Conservation (phyloP, 805 yeast species). For the Candida chilensis region DNA sequence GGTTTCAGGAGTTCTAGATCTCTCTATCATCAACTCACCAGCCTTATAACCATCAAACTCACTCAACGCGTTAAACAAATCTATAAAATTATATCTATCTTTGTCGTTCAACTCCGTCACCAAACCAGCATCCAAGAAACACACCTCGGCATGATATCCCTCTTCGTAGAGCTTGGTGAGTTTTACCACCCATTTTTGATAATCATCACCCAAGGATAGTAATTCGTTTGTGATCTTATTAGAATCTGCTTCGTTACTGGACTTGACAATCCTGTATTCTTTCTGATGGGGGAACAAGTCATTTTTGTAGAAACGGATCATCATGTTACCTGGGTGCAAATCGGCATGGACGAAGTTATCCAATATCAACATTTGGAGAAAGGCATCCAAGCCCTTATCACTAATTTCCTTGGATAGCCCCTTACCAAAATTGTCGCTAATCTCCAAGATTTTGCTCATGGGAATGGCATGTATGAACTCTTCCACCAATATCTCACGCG, state of each 20-base stretch:
- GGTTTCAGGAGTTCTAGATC: slow-evolving; percentile 91
- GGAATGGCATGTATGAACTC: slow-evolving; percentile 81
- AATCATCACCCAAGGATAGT: slow-evolving; percentile 19
- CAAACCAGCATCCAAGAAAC: slow-evolving; percentile 88
- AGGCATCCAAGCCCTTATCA: slow-evolving; percentile 83
- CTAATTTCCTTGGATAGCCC: slow-evolving; percentile 58
- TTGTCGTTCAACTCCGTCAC: slow-evolving; percentile 78
- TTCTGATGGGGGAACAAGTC: slow-evolving; percentile 26
- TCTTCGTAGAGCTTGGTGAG: slow-evolving; percentile 37
- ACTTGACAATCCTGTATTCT: slow-evolving; percentile 29
- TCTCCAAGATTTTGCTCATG: slow-evolving; percentile 57
- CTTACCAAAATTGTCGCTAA: slow-evolving; percentile 34
- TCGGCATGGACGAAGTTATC: slow-evolving; percentile 97
- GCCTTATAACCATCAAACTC: slow-evolving; percentile 91
- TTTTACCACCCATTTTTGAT: slow-evolving; percentile 32
- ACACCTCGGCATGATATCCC: slow-evolving; percentile 76
- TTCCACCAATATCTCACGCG: slow-evolving; percentile 72
- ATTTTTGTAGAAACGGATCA: slow-evolving; percentile 58
- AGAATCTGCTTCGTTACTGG: slow-evolving; percentile 34
- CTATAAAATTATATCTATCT: slow-evolving; percentile 81
- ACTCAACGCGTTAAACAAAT: slow-evolving; percentile 79
- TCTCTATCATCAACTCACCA: slow-evolving; percentile 91
- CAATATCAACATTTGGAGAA: slow-evolving; percentile 82
- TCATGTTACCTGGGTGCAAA: slow-evolving; percentile 92
- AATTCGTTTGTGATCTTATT: slow-evolving; percentile 35